Base-by-base conservation (phyloP, 2,329 filamentous ascomycete species). In the Aspergillus sergii region DNA sequence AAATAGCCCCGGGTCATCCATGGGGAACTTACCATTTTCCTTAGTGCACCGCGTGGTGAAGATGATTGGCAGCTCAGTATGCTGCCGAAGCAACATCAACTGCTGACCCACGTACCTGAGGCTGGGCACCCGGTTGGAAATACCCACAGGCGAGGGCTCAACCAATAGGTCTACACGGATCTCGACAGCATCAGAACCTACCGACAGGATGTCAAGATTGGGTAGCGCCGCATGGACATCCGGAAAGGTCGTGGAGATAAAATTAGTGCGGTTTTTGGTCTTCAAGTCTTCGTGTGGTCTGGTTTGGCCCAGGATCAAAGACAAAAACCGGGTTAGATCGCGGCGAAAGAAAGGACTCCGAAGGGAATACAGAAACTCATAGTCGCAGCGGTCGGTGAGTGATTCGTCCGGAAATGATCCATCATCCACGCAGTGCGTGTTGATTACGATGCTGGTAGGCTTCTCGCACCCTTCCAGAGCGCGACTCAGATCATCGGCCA, bases 221-320 rank as follows among this genome's bases (percentile, higher is more conserved):
- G 92, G 91, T 54, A 96, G 81, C 10, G 92, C 92, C 4, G 91
- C 89, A 65, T 90, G 89, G 10, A 96, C 91, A 74, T 96, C 92
- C 0, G 92, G 91, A 68, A 96, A 96, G 0, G 93, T 96, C 1
- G 92, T 95, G 5, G 92, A 95, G 68, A 96, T 93, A 72, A 95
- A 89, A 69, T 91, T 94, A 0, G 92, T 95, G 71, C 92, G 86
- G 46, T 87, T 85, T 74, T 95, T 95, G 57, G 89, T 77, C 34
- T 75, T 73, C 58, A 96, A 81, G 61, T 91, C 89, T 69, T 91
- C 88, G 74, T 96, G 91, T 61, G 91, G 90, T 72, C 87, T 89
- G 67, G 90, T 89, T 79, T 95, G 92, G 11, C 92, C 92, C 30
- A 95, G 81, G 7, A 91, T 89, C 73, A 95, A 89, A 7, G 91